phyloP scores from a whole-genome alignment of 1,139 yeast genomes.

The Debaryomyces coudertii region DNA sequence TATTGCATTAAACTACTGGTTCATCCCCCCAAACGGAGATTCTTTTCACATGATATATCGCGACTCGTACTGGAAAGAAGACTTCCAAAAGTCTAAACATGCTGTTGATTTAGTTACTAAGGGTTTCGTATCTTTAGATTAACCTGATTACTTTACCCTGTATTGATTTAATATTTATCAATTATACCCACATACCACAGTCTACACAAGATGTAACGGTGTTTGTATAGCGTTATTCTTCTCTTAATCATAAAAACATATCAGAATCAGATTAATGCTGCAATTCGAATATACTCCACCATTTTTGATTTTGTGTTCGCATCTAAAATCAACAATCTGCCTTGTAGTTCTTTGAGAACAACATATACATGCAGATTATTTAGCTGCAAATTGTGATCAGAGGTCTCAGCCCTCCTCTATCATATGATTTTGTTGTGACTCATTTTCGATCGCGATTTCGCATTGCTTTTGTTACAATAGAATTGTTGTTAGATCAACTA shows the following conservation, averaged over 20 bases:
- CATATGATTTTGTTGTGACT: neutral
- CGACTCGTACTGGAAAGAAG: conserved; percentile 55
- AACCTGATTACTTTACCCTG: neutral
- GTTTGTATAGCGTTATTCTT: neutral
- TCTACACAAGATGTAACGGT: neutral
- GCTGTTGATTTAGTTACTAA: conserved; percentile 7
- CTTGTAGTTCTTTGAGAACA: no score
- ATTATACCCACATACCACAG: no score
- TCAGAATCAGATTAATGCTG: neutral
- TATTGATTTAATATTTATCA: no score
- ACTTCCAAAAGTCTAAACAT: conserved; percentile 34
- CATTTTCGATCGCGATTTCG: neutral
- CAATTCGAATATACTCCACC: neutral
- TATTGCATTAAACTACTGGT: conserved; percentile 74
- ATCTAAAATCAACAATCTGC: no score
- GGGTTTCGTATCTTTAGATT: neutral
- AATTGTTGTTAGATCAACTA: neutral
- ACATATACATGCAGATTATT: neutral
- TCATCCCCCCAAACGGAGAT: conserved; percentile 58
- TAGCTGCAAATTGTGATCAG: neutral
- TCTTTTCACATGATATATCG: conserved; percentile 38
- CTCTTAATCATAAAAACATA: neutral
- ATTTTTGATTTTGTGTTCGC: neutral
- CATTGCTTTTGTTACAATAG: neutral
- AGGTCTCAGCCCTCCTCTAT: neutral